Percentiles rank a stretch among this genome's conserved stretches.
Evolutionary conservation across 352 stramenopile species (phyloP).

Genomic region (Phytophthora pisi): DNA sequence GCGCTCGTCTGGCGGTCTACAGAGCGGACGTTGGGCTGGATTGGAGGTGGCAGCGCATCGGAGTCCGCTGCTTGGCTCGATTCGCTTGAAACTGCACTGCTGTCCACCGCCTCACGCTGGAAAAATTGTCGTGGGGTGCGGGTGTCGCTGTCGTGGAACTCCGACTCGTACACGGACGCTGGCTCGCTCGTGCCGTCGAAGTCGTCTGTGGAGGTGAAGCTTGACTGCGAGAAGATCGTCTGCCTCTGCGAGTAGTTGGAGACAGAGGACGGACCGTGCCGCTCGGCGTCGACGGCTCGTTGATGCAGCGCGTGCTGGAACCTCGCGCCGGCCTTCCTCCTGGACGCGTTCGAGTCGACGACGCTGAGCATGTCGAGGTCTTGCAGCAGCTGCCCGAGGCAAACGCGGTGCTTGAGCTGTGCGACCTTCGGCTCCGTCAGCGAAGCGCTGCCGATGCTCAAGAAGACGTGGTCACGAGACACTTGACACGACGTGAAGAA

Average conservation of each 20-base stretch:
- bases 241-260: conserved; percentile 48
- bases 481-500: conserved; percentile 82
- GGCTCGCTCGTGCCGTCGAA: conserved; percentile 37
- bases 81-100: conserved; percentile 1
- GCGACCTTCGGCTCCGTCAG: conserved; percentile 63
- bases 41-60: conserved; percentile 16
- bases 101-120: conserved; percentile 10
- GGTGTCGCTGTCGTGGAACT: conserved; percentile 15
- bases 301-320: conserved; percentile 49
- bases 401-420: conserved; percentile 67
- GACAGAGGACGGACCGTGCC: conserved; percentile 14
- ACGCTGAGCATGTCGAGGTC: conserved; percentile 65
- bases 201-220: conserved; percentile 40
- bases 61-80: not conserved
- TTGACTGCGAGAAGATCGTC: conserved; percentile 52
- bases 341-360: conserved; percentile 40
- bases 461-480: conserved; percentile 71
- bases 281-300: not conserved
- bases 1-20: conserved; percentile 16
- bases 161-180: conserved; percentile 22
- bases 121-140: conserved; percentile 10
- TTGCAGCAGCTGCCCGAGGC: conserved; percentile 63
- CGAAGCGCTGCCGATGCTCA: conserved; percentile 73
- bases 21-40: conserved; percentile 24
- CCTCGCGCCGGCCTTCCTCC: conserved; percentile 23